Evolutionary conservation across 352 stramenopile genomes (phyloP).

Genomic region (Phytophthora palmivora): DNA sequence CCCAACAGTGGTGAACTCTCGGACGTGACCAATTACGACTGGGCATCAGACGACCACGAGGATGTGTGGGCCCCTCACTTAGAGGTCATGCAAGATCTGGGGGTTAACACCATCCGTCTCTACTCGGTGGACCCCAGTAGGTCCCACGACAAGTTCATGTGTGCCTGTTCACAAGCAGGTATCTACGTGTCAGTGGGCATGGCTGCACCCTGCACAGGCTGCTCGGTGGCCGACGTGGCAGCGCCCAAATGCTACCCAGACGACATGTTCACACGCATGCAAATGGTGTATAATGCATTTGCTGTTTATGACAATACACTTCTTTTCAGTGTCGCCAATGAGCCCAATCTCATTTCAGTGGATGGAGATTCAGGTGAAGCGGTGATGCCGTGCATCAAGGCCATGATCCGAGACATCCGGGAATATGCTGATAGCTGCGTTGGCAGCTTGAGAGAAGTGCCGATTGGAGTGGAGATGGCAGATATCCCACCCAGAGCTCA

Average conservation of each 20-base stretch:
- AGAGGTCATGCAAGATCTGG: conserved; percentile 57
- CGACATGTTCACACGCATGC: conserved; percentile 58
- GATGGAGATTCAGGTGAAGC: conserved; percentile 44
- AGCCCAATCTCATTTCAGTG: conserved; percentile 67
- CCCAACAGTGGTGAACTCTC: conserved; percentile 65
- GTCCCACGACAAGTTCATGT: conserved; percentile 85
- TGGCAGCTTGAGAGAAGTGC: conserved; percentile 55
- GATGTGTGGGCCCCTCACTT: conserved; percentile 61
- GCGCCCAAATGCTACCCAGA: conserved; percentile 60
- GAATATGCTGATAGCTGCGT: conserved; percentile 57
- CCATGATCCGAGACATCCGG: conserved; percentile 66
- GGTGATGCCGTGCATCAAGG: conserved; percentile 74
- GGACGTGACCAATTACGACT: conserved; percentile 69
- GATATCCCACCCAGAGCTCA: conserved; percentile 67
- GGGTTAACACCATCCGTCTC: conserved; percentile 71
- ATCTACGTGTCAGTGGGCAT: conserved; percentile 83
- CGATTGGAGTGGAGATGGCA: conserved; percentile 77
- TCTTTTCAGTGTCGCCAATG: conserved; percentile 69
- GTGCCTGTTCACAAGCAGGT: conserved; percentile 57
- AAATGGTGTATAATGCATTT: conserved; percentile 78
- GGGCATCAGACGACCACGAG: conserved; percentile 63
- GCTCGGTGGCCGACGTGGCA: conserved; percentile 51
- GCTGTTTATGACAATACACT: conserved; percentile 79
- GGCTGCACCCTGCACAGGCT: conserved; percentile 49
- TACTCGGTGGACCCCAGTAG: conserved; percentile 71